Conservation (phyloP, 2,329 filamentous ascomycete species). For the Ceratocystis papillata region DNA sequence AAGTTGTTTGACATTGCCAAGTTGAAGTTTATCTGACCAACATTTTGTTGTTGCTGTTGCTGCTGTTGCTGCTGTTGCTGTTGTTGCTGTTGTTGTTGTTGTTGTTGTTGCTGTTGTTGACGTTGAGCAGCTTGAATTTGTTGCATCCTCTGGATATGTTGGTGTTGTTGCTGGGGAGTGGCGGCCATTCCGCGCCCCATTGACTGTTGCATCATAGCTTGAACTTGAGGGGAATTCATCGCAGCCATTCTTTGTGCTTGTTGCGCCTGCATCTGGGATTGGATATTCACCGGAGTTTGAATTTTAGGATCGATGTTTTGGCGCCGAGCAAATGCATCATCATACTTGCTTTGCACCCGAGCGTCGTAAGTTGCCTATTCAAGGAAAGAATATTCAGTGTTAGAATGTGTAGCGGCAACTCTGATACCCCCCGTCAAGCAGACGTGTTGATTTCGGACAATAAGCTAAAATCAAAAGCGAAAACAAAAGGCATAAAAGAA, state of each 20-base stretch:
- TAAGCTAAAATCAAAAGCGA: neutral
- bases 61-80: constrained; percentile 31
- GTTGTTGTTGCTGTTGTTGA: constrained; percentile 28
- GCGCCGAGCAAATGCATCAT: constrained; percentile 42
- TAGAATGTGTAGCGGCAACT: neutral
- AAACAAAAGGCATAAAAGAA: neutral
- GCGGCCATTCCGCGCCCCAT: constrained; percentile 28
- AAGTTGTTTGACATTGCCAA: constrained; percentile 9
- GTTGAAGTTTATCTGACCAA: constrained; percentile 29
- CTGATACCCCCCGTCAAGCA: neutral
- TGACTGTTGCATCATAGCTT: constrained; percentile 24
- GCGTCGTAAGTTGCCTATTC: constrained; percentile 42
- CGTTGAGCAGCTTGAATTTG: constrained; percentile 27
- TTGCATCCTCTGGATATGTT: constrained; percentile 23
- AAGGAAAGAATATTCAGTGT: constrained; percentile 11
- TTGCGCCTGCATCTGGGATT: constrained; percentile 7
- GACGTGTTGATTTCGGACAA: neutral
- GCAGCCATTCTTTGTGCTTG: constrained; percentile 9
- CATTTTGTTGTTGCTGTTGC: constrained; percentile 29
- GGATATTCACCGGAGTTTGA: constrained; percentile 25
- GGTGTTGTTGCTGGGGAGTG: constrained; percentile 27
- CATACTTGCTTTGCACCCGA: constrained; percentile 37
- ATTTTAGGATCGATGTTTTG: constrained; percentile 41
- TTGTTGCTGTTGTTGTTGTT: constrained; percentile 27
- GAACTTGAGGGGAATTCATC: constrained; percentile 5